Percentiles rank a stretch among this genome's conserved stretches.
phyloP scores from a whole-genome alignment of 1,139 yeast species.

The Kurtzmaniella quercitrusa region DNA sequence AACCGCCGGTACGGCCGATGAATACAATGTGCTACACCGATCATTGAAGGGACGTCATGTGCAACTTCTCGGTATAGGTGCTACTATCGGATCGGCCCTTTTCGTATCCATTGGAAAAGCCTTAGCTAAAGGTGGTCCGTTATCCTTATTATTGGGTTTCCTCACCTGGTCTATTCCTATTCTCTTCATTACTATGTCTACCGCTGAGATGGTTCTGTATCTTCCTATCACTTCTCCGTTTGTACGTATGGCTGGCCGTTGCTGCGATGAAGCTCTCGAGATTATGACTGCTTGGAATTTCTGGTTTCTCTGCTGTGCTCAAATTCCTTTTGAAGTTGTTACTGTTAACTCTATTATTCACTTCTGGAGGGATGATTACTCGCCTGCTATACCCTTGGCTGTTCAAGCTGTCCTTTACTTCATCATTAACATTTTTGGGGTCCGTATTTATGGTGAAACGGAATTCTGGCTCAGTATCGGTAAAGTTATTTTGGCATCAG shows the following conservation, averaged over 20 bases:
- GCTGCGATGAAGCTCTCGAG: constrained; percentile 62
- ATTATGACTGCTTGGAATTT: constrained; percentile 79
- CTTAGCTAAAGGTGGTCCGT: constrained; percentile 36
- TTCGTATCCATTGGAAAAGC: constrained; percentile 41
- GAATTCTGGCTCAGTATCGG: constrained; percentile 55
- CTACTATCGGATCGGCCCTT: constrained; percentile 46
- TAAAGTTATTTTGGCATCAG: constrained; percentile 34
- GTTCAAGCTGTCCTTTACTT: constrained; percentile 57
- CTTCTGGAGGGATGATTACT: constrained; percentile 69
- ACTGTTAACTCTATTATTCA: constrained; percentile 75
- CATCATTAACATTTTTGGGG: constrained; percentile 58
- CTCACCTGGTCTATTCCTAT: constrained; percentile 47
- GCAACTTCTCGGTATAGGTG: constrained; percentile 47
- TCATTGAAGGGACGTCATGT: constrained; percentile 34
- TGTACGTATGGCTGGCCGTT: constrained; percentile 45
- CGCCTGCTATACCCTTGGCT: constrained; percentile 53
- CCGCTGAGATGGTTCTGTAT: constrained; percentile 79
- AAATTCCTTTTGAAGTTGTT: constrained; percentile 75
- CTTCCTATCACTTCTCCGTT: constrained; percentile 64
- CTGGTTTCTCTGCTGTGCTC: constrained; percentile 68
- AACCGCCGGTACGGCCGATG: constrained; percentile 7
- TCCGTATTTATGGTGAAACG: constrained; percentile 63
- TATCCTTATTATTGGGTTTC: constrained; percentile 38
- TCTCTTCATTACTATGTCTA: constrained; percentile 56
- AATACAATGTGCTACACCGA: constrained; percentile 15